Conservation (phyloP, 139 green algal genomes). For the Chlamydomonas schloesseri region DNA sequence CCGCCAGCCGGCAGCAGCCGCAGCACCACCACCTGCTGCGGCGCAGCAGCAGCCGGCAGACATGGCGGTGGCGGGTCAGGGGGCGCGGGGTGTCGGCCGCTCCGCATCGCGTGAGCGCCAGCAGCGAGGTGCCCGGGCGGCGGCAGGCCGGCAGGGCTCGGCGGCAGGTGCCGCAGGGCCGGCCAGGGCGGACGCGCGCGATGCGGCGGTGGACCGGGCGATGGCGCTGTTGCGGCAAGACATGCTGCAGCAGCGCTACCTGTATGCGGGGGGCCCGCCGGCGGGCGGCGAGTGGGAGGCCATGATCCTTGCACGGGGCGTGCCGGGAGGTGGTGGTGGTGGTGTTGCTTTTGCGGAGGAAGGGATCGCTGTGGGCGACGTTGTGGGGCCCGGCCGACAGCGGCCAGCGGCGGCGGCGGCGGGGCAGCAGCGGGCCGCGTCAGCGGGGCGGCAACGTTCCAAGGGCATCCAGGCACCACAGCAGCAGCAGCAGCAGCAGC, state of each 20-base stretch:
- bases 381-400: background rate
- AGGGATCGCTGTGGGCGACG: background rate
- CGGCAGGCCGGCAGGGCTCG: background rate
- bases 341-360: background rate
- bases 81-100: no score
- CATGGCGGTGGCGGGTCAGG: background rate
- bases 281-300: background rate
- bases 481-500: background rate
- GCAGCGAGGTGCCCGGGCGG: background rate
- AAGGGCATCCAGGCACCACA: no score
- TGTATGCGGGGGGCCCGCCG: background rate
- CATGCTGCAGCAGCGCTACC: slow-evolving; percentile 10
- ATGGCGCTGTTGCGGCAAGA: background rate
- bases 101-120: background rate
- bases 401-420: background rate
- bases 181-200: background rate
- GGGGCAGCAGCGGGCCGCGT: background rate
- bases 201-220: background rate
- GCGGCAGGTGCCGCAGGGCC: background rate
- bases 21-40: background rate
- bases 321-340: no score
- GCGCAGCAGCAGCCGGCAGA: background rate
- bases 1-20: background rate
- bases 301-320: background rate
- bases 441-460: background rate